These are phyloP conservation scores for Phytophthora boehmeriae DNA, from an alignment of 352 stramenopile genomes.

Conservation along the genomic window DNA sequence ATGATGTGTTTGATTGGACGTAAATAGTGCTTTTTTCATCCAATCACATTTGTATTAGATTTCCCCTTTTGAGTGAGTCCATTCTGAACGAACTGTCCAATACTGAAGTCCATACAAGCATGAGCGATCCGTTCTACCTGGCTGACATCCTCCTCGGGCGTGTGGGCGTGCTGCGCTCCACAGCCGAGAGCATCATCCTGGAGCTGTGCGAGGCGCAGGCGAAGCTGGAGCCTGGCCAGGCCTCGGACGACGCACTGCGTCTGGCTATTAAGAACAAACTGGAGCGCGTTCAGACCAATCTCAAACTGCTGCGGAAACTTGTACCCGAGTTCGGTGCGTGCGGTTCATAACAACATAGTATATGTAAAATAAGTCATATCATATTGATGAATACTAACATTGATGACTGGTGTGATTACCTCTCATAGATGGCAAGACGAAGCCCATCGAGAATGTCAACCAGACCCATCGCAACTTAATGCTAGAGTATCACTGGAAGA, in stretches of 20 bases:
- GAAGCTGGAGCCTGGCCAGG: constrained; percentile 58
- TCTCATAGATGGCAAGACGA: constrained; percentile 79
- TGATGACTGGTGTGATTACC: background rate
- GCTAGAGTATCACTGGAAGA: constrained; percentile 91
- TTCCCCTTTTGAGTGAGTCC: background rate
- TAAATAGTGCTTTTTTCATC: constrained; percentile 35
- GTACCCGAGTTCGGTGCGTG: constrained; percentile 79
- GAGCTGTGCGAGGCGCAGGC: constrained; percentile 76
- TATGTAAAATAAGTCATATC: background rate
- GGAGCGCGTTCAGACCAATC: constrained; percentile 87
- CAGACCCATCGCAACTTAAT: constrained; percentile 89
- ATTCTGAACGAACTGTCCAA: constrained; percentile 9
- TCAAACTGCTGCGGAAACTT: constrained; percentile 84
- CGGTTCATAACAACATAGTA: background rate
- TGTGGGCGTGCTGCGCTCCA: constrained; percentile 83
- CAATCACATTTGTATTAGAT: constrained; percentile 23
- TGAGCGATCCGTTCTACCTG: constrained; percentile 90
- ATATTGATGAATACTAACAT: background rate
- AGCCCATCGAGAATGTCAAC: constrained; percentile 83
- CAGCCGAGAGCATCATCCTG: constrained; percentile 85
- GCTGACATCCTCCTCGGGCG: constrained; percentile 85
- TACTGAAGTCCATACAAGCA: constrained; percentile 22
- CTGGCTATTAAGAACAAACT: constrained; percentile 86
- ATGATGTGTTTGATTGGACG: constrained; percentile 22
- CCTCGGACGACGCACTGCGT: constrained; percentile 70